Percentiles rank a stretch among this genome's conserved stretches.
phyloP scores from a whole-genome alignment of 2,329 filamentous ascomycete genomes.

The Ustulina deusta region DNA sequence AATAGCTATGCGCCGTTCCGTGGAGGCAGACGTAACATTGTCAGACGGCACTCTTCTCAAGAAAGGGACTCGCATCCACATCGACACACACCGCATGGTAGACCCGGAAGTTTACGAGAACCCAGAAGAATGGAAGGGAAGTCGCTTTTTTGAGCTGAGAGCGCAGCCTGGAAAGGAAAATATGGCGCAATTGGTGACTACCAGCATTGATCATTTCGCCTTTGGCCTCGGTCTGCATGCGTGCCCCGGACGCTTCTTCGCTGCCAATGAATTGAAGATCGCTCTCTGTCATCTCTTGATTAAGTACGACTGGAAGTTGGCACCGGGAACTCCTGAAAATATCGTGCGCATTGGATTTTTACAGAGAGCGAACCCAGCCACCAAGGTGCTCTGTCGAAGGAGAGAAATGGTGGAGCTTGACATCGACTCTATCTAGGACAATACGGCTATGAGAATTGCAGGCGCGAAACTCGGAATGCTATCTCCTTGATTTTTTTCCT shows the following conservation, averaged over 20 bases:
- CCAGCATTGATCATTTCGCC: constrained; percentile 46
- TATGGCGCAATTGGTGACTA: constrained; percentile 50
- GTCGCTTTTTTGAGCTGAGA: constrained; percentile 44
- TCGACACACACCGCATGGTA: constrained; percentile 44
- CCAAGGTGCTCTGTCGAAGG: constrained; percentile 32
- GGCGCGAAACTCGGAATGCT: not conserved
- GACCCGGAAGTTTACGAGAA: constrained; percentile 44
- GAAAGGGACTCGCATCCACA: constrained; percentile 41
- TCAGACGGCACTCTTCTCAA: constrained; percentile 43
- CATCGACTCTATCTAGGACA: constrained; percentile 32
- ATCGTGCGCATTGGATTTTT: constrained; percentile 2
- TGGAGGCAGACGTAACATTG: constrained; percentile 36
- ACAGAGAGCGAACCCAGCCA: constrained; percentile 22
- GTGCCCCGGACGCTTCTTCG: constrained; percentile 50
- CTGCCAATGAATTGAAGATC: constrained; percentile 53
- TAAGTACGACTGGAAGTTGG: constrained; percentile 47
- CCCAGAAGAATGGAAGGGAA: constrained; percentile 42
- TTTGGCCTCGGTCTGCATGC: constrained; percentile 56
- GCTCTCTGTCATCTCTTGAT: constrained; percentile 43
- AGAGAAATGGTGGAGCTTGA: constrained; percentile 33
- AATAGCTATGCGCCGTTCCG: constrained; percentile 42
- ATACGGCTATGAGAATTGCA: not conserved
- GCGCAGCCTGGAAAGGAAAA: constrained; percentile 39
- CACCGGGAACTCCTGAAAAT: constrained; percentile 24
- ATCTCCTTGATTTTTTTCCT: not conserved